Conservation (phyloP, 345 rosid species). For the Aquilaria yunnanensis region DNA sequence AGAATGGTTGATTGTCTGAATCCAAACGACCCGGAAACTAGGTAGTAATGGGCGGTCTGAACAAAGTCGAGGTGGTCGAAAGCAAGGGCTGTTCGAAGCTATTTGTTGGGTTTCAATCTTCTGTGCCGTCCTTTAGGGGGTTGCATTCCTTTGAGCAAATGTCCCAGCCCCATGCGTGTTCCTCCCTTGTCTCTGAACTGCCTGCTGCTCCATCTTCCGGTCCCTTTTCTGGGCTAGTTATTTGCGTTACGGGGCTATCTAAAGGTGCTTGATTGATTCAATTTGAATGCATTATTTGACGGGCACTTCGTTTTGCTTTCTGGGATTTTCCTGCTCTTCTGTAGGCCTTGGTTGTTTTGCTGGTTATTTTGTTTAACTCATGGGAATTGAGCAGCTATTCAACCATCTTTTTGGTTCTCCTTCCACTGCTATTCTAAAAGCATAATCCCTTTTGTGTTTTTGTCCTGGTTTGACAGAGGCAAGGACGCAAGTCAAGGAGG, state of each 20-base stretch:
- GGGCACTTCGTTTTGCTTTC: background rate
- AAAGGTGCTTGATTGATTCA: constrained; percentile 43
- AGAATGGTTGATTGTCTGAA: constrained; percentile 9
- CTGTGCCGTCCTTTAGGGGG: constrained; percentile 36
- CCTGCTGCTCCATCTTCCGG: constrained; percentile 28
- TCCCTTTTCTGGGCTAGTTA: constrained; percentile 68
- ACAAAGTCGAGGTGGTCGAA: constrained; percentile 50
- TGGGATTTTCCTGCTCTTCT: background rate
- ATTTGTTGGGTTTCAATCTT: constrained; percentile 46
- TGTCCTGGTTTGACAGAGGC: constrained; percentile 45
- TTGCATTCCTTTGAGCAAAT: constrained; percentile 31
- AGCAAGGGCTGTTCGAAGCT: constrained; percentile 80
- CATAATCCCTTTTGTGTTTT: background rate
- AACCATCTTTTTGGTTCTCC: no score
- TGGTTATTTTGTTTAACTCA: background rate
- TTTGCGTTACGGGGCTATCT: constrained; percentile 92
- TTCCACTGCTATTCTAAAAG: no score
- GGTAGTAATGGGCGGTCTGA: constrained; percentile 45
- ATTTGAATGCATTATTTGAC: background rate
- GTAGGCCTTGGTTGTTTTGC: background rate
- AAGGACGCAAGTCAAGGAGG: constrained; percentile 91
- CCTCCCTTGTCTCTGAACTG: constrained; percentile 36
- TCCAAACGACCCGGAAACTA: constrained; percentile 3
- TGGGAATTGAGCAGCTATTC: no score
- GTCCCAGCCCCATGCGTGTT: constrained; percentile 43